Evolutionary conservation across 1,139 yeast species (phyloP), one percentile per base, ranked within the genome.

Genomic region (Yamadazyma diddensiae): DNA sequence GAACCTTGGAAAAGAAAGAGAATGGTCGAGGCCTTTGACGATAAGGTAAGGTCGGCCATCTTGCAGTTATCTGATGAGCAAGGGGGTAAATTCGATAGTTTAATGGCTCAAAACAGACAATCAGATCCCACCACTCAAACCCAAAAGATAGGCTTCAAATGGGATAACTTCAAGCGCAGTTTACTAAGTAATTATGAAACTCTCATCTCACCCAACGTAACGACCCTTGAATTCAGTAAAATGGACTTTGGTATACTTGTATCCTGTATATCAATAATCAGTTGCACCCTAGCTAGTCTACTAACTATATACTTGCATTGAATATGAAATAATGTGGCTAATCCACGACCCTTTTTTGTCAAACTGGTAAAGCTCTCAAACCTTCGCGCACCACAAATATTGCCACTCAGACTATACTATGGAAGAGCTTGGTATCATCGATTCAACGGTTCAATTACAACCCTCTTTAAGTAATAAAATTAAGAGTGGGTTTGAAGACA

Each of bases 1-100:
- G 99, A 94, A 60, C 98, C 99, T 0, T 87, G 96, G 94, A 92
- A 90, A 52, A 66, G 98, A 41, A 67, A 76, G 35, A 65, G 92
- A 36, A 62, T 92, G 42, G 95, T 90, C 12, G 78, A 77, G 5
- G 77, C 92, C 0, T 92, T 92, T 60, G 97, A 90, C 49, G 79
- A 71, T 15, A 85, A 83, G 52, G 94, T 88, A 6, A 77, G 70
- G 43, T 62, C 60, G 16, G 76, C 80, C 4, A 55, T 83, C 21
- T 65, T 62, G 10, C 65, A 65, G 7, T 38, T 47, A 15, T 41
- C 53, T 5, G 42, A 42, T 7, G 47, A 39, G 24, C 54, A 45
- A 29, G 36, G 34, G 14, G 43, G 47, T 5, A 47, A 43, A 24
- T 30, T 45, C 24, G 49, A 43, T 15, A 34, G 33, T 10, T 36